Base-by-base conservation (phyloP, 176 grass and related monocot genomes). In the Oryza meyeriana region DNA sequence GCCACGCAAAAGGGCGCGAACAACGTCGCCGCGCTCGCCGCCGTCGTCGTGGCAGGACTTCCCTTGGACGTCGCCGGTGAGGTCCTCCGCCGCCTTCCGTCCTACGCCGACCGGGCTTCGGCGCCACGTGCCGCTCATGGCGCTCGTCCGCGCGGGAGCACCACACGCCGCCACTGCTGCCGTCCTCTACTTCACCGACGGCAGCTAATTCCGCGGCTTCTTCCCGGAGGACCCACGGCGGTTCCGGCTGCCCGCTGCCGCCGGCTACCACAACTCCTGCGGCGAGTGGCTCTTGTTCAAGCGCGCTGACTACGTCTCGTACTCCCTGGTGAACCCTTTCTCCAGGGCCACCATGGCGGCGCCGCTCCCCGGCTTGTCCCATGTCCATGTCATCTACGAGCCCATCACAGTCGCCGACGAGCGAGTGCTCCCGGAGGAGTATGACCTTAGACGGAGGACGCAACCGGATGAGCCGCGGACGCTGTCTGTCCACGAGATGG, bases 271-370 rank as follows among this genome's bases (percentile, higher is more conserved):
- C 64, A 47, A 47, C 79, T 61, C 48, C 25, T 81, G 24, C 66
- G 79, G 79, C 66, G 48, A 58, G 66, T 81, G 34, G 34, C 66
- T 81, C 66, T 10, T 81, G 2, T 81, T 61, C 34, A 13, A 14
- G 48, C 50, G 17, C 50, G 35, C 35, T 0, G 31, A 16, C 16
- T 48, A 74, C 18, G 30, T 45, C 18, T 28, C 72, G 29, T 74
- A 57, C 47, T n/a, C 47, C 29, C 45, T 74, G 29, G 18, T 52
- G 45, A 45, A 55, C 72, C 72, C 72, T 10, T 74, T 74, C 47
- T 24, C 45, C 47, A 10, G n/a, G 9, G 72, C 31, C 72, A 12
- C 47, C 9, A 29, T 47, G 4, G 45, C 16, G 47, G 45, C 18
- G 18, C 29, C 31, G 18, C 72, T 74, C 28, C 72, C 72, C 10